These are phyloP conservation scores for Phytopythium cucurbitacearum DNA, from an alignment of 352 stramenopile species.

Conservation along the genomic window DNA sequence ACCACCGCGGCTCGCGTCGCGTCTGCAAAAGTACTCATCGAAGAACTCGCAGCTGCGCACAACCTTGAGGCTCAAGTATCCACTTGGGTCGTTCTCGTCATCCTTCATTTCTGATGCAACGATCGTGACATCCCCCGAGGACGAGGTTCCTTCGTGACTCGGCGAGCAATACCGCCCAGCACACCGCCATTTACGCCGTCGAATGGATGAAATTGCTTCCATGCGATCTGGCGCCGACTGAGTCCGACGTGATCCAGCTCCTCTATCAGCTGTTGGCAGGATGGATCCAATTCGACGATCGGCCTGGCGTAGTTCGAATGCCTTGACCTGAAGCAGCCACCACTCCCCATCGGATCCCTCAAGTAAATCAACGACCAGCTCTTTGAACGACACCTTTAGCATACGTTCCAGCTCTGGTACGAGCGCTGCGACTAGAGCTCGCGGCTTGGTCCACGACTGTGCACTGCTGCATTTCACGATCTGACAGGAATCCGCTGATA, in stretches of 20 bases:
- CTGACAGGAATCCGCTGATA: conserved; percentile 28
- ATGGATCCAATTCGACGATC: background rate
- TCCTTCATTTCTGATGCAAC: background rate
- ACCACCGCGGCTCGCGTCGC: conserved; percentile 40
- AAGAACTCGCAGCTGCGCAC: conserved; percentile 66
- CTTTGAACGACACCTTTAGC: conserved; percentile 32
- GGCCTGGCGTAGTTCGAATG: conserved; percentile 34
- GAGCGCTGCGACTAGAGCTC: conserved; percentile 29
- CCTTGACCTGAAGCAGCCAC: conserved; percentile 73
- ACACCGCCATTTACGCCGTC: conserved; percentile 50
- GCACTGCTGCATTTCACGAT: conserved; percentile 47
- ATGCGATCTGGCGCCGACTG: conserved; percentile 45
- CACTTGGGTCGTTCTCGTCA: conserved; percentile 21
- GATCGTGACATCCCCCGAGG: conserved; percentile 7
- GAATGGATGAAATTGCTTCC: conserved; percentile 9
- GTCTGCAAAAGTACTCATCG: conserved; percentile 30
- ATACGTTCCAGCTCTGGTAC: conserved; percentile 28
- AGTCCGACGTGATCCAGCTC: conserved; percentile 16
- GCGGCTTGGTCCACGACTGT: conserved; percentile 49
- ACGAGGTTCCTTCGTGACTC: background rate
- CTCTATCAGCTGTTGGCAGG: background rate
- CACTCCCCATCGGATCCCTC: conserved; percentile 46
- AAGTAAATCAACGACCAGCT: conserved; percentile 53
- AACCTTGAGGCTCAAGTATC: conserved; percentile 62
- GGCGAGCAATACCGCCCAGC: conserved; percentile 30